A percentile compares a stretch with the other conserved stretches of the same genome.
These are phyloP conservation scores for Aspergillus texensis DNA, from an alignment of 2,329 filamentous ascomycete species.

Conservation along the genomic window DNA sequence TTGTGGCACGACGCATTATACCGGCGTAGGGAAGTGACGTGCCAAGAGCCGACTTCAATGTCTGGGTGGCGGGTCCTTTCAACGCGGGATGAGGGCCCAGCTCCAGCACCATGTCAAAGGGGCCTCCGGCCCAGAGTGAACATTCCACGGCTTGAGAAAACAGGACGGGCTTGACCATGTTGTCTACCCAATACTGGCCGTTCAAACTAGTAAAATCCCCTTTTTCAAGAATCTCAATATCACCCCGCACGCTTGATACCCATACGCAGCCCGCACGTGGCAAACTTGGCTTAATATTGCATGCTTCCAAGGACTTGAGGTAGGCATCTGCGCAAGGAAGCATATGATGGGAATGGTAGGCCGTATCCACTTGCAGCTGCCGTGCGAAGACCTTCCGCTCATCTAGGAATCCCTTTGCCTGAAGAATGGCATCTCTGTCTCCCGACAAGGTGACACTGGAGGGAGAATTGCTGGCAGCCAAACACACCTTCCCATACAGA, in stretches of 20 bases:
- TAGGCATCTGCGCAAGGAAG: too few relatives aligned
- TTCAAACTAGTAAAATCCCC: background rate
- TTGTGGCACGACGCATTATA: background rate
- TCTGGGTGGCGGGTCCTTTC: slow-evolving; percentile 21
- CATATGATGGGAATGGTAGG: too few relatives aligned
- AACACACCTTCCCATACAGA: background rate
- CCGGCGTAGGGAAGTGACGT: background rate
- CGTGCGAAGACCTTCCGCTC: too few relatives aligned
- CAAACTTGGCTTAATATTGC: too few relatives aligned
- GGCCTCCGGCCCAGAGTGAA: slow-evolving; percentile 13
- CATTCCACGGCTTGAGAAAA: too few relatives aligned
- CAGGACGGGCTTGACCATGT: slow-evolving; percentile 38
- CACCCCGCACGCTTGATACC: slow-evolving; percentile 23
- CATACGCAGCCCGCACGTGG: too few relatives aligned
- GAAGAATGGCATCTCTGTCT: too few relatives aligned
- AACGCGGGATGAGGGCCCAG: slow-evolving; percentile 34
- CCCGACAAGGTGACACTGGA: too few relatives aligned
- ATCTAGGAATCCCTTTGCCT: too few relatives aligned
- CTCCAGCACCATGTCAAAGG: slow-evolving; percentile 37
- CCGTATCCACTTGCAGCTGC: too few relatives aligned
- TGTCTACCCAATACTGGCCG: slow-evolving; percentile 14
- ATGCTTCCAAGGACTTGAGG: too few relatives aligned
- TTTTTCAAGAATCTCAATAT: slow-evolving; percentile 28
- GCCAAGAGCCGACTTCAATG: background rate
- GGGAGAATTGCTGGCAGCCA: too few relatives aligned